phyloP scores from a whole-genome alignment of 179 eudicot genomes.

The Camellia oleifera region DNA sequence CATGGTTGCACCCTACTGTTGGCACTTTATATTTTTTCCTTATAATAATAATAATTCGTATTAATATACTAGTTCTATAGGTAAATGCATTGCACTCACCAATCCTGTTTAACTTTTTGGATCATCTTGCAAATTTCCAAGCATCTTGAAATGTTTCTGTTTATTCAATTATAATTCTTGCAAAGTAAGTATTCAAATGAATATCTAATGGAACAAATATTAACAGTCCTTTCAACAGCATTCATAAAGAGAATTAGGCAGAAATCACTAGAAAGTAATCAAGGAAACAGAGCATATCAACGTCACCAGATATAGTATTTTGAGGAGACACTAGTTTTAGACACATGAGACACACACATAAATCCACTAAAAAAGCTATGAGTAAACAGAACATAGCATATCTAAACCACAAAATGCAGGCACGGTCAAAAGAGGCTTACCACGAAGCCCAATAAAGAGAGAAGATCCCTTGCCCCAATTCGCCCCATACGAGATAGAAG shows the following conservation, averaged over 20 bases:
- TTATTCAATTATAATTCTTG: neutral
- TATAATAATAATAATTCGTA: too few relatives aligned
- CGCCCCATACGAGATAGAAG: slow-evolving; percentile 86
- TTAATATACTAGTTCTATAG: neutral
- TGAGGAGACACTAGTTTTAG: slow-evolving; percentile 6
- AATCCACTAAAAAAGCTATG: neutral
- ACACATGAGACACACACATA: slow-evolving; percentile 6
- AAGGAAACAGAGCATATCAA: neutral
- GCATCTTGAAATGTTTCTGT: neutral
- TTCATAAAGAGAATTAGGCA: neutral
- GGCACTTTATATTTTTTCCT: neutral
- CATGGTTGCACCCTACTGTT: neutral
- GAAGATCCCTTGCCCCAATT: slow-evolving; percentile 76
- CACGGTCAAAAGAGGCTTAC: slow-evolving; percentile 41
- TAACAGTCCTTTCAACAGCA: neutral
- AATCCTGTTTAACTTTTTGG: neutral
- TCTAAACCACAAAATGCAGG: neutral
- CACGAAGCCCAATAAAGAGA: slow-evolving; percentile 72
- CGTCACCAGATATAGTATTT: neutral
- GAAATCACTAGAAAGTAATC: neutral
- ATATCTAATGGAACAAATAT: neutral
- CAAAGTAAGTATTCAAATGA: neutral
- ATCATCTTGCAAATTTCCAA: slow-evolving; percentile 1
- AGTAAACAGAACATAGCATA: slow-evolving; percentile 2
- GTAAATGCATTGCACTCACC: neutral